Conservation (phyloP, 768 basidiomycete genomes). For the Tulasnella sp. region DNA sequence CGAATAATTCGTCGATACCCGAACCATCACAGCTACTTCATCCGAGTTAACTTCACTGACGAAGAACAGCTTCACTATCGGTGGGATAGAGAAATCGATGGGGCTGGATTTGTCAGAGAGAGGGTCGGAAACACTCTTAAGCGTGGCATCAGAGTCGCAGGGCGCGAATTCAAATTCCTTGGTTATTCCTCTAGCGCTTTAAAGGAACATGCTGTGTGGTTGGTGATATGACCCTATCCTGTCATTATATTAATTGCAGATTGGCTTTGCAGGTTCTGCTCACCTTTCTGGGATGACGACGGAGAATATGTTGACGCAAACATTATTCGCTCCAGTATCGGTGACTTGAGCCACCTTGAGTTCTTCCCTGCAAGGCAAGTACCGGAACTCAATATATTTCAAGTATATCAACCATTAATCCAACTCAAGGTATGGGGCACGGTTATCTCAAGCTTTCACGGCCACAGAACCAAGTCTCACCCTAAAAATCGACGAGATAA, state of each 20-base stretch:
- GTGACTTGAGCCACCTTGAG: conserved; percentile 34
- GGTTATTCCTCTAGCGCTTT: conserved; percentile 65
- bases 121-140: conserved; percentile 49
- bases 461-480: conserved; percentile 51
- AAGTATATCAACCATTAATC: conserved; percentile 35
- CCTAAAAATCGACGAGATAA: conserved; percentile 30
- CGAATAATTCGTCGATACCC: conserved; percentile 59
- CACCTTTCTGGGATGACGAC: conserved; percentile 34
- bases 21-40: conserved; percentile 50
- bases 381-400: background rate
- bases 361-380: conserved; percentile 28
- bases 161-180: conserved; percentile 46
- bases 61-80: conserved; percentile 63
- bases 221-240: background rate
- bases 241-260: conserved; percentile 20
- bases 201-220: conserved; percentile 66
- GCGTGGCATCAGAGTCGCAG: conserved; percentile 50
- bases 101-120: conserved; percentile 39
- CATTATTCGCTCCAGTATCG: conserved; percentile 43
- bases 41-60: conserved; percentile 76
- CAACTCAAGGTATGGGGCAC: conserved; percentile 57
- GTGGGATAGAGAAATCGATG: conserved; percentile 57
- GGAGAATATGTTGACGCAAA: conserved; percentile 31
- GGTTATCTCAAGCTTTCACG: conserved; percentile 63
- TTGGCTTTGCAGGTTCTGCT: conserved; percentile 38